Percentiles rank a stretch among this genome's conserved stretches.
Conservation (phyloP, 371 early-diverging fungal genomes). For the Chytridium lagenaria region DNA sequence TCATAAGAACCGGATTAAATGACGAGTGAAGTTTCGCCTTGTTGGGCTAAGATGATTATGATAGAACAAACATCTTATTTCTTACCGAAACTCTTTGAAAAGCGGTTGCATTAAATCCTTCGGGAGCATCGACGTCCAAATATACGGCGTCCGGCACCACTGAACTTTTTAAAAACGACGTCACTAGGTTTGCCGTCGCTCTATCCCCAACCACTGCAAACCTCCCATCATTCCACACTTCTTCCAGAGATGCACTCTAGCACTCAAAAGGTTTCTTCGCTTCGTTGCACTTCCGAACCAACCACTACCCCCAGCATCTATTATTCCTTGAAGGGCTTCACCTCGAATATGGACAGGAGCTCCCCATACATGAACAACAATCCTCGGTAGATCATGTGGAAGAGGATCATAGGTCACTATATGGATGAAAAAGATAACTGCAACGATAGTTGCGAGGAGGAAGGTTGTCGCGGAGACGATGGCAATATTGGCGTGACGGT, state of each 20-base stretch:
- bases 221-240: not conserved
- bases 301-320: not conserved
- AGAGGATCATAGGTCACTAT: slow-evolving; percentile 8
- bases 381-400: not conserved
- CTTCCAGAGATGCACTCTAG: not conserved
- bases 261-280: not conserved
- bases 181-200: not conserved
- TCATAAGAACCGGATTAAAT: not conserved
- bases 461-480: slow-evolving; percentile 8
- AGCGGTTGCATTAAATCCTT: not conserved
- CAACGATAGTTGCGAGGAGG: not conserved
- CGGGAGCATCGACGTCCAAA: slow-evolving; percentile 5
- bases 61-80: not conserved
- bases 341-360: not conserved
- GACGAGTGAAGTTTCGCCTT: not conserved
- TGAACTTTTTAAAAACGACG: not conserved
- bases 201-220: not conserved
- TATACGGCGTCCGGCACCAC: slow-evolving; percentile 2
- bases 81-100: slow-evolving; percentile 9
- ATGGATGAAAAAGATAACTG: not conserved
- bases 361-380: slow-evolving; percentile 10
- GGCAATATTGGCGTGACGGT: not conserved
- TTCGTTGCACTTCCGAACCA: no score
- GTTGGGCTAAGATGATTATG: not conserved
- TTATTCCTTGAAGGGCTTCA: no score